Evolutionary conservation across 2,329 filamentous ascomycete genomes (phyloP).

Genomic region (Myriosclerotinia duriaeana): DNA sequence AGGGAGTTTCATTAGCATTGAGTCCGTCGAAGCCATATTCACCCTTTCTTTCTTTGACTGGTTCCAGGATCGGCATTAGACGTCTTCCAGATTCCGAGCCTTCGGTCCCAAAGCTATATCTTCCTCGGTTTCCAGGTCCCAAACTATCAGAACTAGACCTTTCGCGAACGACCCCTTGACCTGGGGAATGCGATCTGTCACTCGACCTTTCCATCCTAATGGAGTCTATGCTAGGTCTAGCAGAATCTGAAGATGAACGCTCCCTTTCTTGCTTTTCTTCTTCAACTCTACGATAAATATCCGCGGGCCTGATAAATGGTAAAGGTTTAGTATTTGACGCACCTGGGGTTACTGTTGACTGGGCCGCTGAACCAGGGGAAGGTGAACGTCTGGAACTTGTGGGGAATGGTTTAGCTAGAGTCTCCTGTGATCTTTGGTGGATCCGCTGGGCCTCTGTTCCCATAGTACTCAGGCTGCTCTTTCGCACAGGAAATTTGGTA

Average conservation of each 20-base stretch:
- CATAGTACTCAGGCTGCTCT: conserved; percentile 57
- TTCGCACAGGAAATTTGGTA: conserved; percentile 56
- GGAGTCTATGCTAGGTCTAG: conserved; percentile 57
- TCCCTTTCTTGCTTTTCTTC: conserved; percentile 66
- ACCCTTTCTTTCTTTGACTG: conserved; percentile 58
- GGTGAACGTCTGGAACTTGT: conserved; percentile 38
- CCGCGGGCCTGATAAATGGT: conserved; percentile 69
- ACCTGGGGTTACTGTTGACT: conserved; percentile 42
- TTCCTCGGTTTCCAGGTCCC: conserved; percentile 25
- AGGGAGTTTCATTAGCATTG: conserved; percentile 30
- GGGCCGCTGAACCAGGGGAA: conserved; percentile 44
- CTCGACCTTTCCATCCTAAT: conserved; percentile 39
- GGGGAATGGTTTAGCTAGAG: conserved; percentile 38
- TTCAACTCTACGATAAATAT: conserved; percentile 72
- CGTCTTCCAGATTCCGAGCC: conserved; percentile 42
- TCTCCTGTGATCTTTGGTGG: conserved; percentile 26
- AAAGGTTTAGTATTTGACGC: conserved; percentile 52
- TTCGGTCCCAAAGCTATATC: conserved; percentile 30
- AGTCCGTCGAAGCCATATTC: conserved; percentile 56
- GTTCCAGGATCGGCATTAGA: conserved; percentile 48
- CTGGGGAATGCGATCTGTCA: conserved; percentile 35
- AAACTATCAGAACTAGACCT: conserved; percentile 34
- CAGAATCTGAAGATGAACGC: conserved; percentile 56
- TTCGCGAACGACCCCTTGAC: conserved; percentile 30
- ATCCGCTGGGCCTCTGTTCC: conserved; percentile 36